Evolutionary conservation across 495 filamentous ascomycete genomes (phyloP).

Genomic region (Penicillium daleae): DNA sequence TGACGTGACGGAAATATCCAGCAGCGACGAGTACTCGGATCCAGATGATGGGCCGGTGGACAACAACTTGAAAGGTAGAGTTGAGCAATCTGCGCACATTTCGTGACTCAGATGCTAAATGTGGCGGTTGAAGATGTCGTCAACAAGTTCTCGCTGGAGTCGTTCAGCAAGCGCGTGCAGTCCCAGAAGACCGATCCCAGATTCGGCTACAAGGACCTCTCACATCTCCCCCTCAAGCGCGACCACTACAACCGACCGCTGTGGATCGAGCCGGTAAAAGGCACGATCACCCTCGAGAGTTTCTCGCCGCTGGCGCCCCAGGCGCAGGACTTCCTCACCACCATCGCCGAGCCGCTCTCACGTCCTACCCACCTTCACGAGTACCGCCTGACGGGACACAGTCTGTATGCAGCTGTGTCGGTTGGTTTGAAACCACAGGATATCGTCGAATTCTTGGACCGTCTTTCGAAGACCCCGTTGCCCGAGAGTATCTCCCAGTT

Average conservation of each 20-base stretch:
- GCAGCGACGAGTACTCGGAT: constrained; percentile 73
- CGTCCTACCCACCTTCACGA: constrained; percentile 89
- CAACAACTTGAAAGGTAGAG: constrained; percentile 52
- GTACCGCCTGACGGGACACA: constrained; percentile 88
- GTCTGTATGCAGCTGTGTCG: constrained; percentile 91
- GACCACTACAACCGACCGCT: constrained; percentile 88
- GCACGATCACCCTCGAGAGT: constrained; percentile 91
- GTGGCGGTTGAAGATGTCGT: constrained; percentile 54
- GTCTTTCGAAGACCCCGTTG: constrained; percentile 83
- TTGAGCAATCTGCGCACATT: constrained; percentile 49
- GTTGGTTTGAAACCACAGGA: constrained; percentile 85
- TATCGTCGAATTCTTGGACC: constrained; percentile 85
- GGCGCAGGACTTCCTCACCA: constrained; percentile 93
- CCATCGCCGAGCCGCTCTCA: constrained; percentile 90
- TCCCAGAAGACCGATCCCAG: constrained; percentile 49
- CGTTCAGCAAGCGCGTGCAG: constrained; percentile 45
- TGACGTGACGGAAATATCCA: constrained; percentile 65
- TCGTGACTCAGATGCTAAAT: constrained; percentile 27
- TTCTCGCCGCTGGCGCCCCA: constrained; percentile 84
- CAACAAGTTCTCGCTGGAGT: constrained; percentile 66
- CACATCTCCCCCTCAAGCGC: constrained; percentile 76
- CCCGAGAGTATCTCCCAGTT: constrained; percentile 77
- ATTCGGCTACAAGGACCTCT: constrained; percentile 78
- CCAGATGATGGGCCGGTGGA: constrained; percentile 55
- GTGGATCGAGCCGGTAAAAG: constrained; percentile 86